A percentile compares a stretch with the other conserved stretches of the same genome.
phyloP scores from a whole-genome alignment of 305 asterid genomes.

The Ruellia speciosa region DNA sequence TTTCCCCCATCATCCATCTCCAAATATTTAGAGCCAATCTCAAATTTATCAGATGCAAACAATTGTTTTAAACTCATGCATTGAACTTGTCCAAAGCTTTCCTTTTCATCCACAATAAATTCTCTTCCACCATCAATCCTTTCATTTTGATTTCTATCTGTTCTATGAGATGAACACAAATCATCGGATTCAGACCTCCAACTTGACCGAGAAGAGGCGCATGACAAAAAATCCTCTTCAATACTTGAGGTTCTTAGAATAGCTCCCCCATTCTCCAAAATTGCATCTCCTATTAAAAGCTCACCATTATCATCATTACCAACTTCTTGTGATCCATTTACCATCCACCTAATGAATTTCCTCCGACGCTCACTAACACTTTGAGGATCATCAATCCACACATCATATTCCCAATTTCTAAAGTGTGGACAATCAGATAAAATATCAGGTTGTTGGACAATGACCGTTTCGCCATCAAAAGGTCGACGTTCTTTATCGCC shows the following conservation, averaged over 20 bases:
- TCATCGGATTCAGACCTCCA: constrained; percentile 31
- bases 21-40: neutral
- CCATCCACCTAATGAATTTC: constrained; percentile 54
- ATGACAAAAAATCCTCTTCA: constrained; percentile 39
- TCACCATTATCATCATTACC: constrained; percentile 14
- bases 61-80: neutral
- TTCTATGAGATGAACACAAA: constrained; percentile 27
- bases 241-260: constrained; percentile 38
- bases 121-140: constrained; percentile 27
- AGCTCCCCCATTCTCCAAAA: constrained; percentile 44
- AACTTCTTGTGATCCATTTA: constrained; percentile 24
- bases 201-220: constrained; percentile 40
- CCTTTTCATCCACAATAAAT: constrained; percentile 21
- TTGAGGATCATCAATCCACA: constrained; percentile 59
- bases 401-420: constrained; percentile 36
- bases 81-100: constrained; percentile 20
- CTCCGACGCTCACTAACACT: constrained; percentile 68
- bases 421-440: constrained; percentile 28
- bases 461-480: constrained; percentile 59
- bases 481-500: constrained; percentile 38
- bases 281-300: constrained; percentile 19
- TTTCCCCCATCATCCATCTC: constrained; percentile 6
- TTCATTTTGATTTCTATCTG: constrained; percentile 26
- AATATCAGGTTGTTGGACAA: constrained; percentile 35
- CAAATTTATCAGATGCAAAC: constrained; percentile 21